Percentiles rank a stretch among this genome's conserved stretches.
phyloP scores from a whole-genome alignment of 1,284 basidiomycete genomes.

The Puccinia triticina region DNA sequence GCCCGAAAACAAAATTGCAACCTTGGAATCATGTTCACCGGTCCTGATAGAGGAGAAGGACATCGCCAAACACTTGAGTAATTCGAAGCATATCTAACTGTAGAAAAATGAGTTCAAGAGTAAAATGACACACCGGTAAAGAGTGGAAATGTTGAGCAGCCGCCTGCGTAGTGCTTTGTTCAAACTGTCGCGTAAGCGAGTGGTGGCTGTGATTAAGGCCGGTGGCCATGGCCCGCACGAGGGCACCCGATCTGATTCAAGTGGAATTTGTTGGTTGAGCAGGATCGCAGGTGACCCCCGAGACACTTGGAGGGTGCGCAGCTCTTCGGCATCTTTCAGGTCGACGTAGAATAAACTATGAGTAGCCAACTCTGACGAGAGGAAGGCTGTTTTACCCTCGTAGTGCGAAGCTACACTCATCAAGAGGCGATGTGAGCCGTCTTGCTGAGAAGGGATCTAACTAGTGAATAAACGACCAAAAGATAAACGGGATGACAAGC shows the following conservation, averaged over 20 bases:
- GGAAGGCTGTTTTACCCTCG: conserved; percentile 20
- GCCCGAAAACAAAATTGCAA: conserved; percentile 91
- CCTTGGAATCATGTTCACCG: conserved; percentile 63
- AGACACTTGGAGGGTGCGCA: background rate
- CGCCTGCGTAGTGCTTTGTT: background rate
- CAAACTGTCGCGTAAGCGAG: background rate
- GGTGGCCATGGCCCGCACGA: background rate
- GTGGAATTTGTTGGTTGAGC: conserved; percentile 14
- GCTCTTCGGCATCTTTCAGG: background rate
- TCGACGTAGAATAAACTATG: conserved; percentile 26
- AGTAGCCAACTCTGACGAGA: conserved; percentile 15
- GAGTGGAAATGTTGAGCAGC: conserved; percentile 12
- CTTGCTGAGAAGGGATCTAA: conserved; percentile 68
- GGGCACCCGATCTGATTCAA: conserved; percentile 14
- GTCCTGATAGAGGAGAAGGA: background rate
- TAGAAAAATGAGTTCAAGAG: background rate
- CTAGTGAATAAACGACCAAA: conserved; percentile 64
- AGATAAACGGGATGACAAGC: conserved; percentile 71
- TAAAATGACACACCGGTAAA: conserved; percentile 26
- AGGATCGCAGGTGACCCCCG: background rate
- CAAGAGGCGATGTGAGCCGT: conserved; percentile 66
- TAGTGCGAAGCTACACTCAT: conserved; percentile 56
- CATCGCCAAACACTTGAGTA: background rate
- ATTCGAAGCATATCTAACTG: background rate
- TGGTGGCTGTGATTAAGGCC: background rate